Evolutionary conservation across 208 protist genomes (phyloP), one percentile per base, ranked within the genome.

Genomic region (Acanthamoeba polyphaga): DNA sequence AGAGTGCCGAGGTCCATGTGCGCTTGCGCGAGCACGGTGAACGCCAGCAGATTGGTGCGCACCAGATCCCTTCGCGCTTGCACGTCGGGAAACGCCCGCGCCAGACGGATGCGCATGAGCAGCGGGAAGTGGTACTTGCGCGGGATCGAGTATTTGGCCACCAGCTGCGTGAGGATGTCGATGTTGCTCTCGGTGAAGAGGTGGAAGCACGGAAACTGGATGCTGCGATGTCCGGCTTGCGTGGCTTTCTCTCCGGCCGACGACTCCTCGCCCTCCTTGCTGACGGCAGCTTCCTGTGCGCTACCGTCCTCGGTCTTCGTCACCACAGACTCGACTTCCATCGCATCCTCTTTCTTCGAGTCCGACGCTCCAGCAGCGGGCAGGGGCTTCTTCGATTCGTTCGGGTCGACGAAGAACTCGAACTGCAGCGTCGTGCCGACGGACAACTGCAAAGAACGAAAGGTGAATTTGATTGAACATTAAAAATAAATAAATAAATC

Each of bases 21-120:
- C 43, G 70, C 89, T 60, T 93, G 89, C 13, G 89, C 89, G 29
- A 93, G 68, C 49, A 93, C 89, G 43, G 70, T 93, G 68, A 93
- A 93, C 64, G 89, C 62, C 27, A 93, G 68, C 68, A 93, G 70
- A 22, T 93, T 74, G 60, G 76, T 80, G 49, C 89, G 62, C 8
- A 93, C 51, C 43, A 93, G 29, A 32, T 93, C 68, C 15, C 89
- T 4, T 10, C 89, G 62, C 5, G 60, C 66, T 32, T 72, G 49
- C n/a, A 93, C 66, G 55, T 74, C 60, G 55, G 89, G 89, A 29
- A 93, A 93, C 29, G 89, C 60, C 10, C 89, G 60, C 38, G 89
- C 89, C 46, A 93, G 46, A 19, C 89, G 62, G 22, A 93, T 93
- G 43, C 89, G 62, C 68, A 82, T 38, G 29, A 93, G 89, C 49